Conservation (phyloP, 495 filamentous ascomycete species). For the Xanthoparmelia taractica region DNA sequence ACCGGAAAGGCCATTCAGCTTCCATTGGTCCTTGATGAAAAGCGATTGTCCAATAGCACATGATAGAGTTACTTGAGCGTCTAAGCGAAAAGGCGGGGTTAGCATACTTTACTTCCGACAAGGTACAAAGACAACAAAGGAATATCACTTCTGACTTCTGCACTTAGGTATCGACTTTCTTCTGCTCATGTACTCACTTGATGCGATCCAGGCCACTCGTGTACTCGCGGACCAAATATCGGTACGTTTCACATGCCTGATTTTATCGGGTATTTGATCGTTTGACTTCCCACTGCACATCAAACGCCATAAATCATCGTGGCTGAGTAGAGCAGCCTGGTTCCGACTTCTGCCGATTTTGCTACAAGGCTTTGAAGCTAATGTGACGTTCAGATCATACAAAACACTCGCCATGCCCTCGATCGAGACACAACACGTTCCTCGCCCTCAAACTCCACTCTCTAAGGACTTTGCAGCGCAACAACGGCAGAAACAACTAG, state of each 20-base stretch:
- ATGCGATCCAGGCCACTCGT: neutral
- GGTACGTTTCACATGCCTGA: neutral
- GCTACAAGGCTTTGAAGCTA: slow-evolving; percentile 9
- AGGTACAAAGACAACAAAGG: slow-evolving; percentile 15
- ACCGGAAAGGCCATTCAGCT: neutral
- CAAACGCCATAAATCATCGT: slow-evolving; percentile 9
- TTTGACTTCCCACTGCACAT: neutral
- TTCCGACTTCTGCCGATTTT: slow-evolving; percentile 19
- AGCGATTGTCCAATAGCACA: slow-evolving; percentile 16
- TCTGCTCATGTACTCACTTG: neutral
- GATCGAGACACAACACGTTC: slow-evolving; percentile 31
- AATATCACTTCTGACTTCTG: neutral
- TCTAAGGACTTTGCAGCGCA: slow-evolving; percentile 52
- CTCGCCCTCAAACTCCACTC: slow-evolving; percentile 42
- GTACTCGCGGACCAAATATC: neutral
- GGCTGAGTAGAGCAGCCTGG: slow-evolving; percentile 7
- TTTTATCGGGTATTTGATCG: neutral
- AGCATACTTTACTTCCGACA: neutral
- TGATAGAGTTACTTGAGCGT: slow-evolving; percentile 8
- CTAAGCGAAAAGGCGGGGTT: slow-evolving; percentile 22
- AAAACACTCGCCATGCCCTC: slow-evolving; percentile 20
- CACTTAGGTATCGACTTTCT: neutral
- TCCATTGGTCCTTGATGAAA: slow-evolving; percentile 5
- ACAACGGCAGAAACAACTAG: slow-evolving; percentile 52
- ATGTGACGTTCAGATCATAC: slow-evolving; percentile 13